phyloP scores from a whole-genome alignment of 768 basidiomycete species.

The Serendipita sp. region DNA sequence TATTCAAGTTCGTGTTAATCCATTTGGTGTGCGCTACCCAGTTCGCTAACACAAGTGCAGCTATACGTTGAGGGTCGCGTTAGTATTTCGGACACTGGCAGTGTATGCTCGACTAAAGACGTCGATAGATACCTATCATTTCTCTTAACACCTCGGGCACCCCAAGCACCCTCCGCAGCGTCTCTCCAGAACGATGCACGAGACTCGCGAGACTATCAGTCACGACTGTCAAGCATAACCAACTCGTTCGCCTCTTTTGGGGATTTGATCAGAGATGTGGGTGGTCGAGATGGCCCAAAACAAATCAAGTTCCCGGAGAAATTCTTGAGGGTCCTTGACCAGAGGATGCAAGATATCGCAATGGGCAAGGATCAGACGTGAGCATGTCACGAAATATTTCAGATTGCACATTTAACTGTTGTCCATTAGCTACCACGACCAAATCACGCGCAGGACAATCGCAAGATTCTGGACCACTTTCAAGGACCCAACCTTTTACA shows the following conservation, averaged over 20 bases:
- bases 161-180: conserved; percentile 38
- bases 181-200: conserved; percentile 8
- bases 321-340: conserved; percentile 76
- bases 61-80: conserved; percentile 75
- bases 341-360: conserved; percentile 78
- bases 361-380: conserved; percentile 85
- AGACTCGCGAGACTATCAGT: conserved; percentile 28
- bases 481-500: conserved; percentile 67
- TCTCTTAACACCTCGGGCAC: conserved; percentile 22
- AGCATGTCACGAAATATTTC: conserved; percentile 21
- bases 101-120: not conserved
- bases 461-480: conserved; percentile 87
- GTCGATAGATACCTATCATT: conserved; percentile 50
- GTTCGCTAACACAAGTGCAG: conserved; percentile 24
- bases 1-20: conserved; percentile 50
- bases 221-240: conserved; percentile 44
- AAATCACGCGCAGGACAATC: conserved; percentile 75
- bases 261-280: conserved; percentile 64
- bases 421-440: conserved; percentile 62
- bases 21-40: conserved; percentile 4
- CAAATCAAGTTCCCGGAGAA: conserved; percentile 91
- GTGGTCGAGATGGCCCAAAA: conserved; percentile 49
- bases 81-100: conserved; percentile 21
- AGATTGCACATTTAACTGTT: conserved; percentile 4
- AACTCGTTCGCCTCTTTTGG: conserved; percentile 42